A percentile compares a stretch with the other conserved stretches of the same genome.
Evolutionary conservation across 192 early-diverging fungal genomes (phyloP).

Genomic region (Backusella circina): DNA sequence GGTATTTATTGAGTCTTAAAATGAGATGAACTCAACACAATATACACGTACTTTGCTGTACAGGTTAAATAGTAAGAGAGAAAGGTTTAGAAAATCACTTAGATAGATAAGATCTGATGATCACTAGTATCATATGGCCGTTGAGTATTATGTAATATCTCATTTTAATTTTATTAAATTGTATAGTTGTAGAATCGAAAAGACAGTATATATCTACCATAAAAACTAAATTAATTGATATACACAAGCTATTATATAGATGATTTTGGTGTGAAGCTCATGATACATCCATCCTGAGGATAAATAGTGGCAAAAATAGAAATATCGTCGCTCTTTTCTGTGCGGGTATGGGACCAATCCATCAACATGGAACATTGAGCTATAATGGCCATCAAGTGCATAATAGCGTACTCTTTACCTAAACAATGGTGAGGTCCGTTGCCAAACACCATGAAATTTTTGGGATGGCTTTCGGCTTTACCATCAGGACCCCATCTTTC

Average conservation of each 20-base stretch:
- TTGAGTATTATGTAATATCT: too few species aligned
- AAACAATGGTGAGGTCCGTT: conserved; percentile 38
- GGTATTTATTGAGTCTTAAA: too few species aligned
- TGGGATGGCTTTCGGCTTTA: conserved; percentile 28
- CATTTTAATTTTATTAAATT: not conserved
- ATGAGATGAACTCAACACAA: too few species aligned
- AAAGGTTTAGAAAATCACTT: too few species aligned
- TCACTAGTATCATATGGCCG: too few species aligned
- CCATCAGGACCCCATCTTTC: conserved; percentile 36
- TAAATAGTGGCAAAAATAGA: conserved; percentile 43
- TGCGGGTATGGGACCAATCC: conserved; percentile 31
- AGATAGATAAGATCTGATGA: too few species aligned
- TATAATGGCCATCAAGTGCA: conserved; percentile 32
- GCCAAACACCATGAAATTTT: conserved; percentile 43
- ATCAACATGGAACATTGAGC: conserved; percentile 11
- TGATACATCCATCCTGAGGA: conserved; percentile 35
- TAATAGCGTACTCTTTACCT: conserved; percentile 37
- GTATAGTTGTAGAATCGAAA: not conserved
- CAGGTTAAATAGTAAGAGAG: too few species aligned
- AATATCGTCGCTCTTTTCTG: conserved; percentile 37
- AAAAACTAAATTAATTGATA: not conserved
- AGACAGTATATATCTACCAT: not conserved
- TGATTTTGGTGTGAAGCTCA: conserved; percentile 30
- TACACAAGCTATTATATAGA: not conserved
- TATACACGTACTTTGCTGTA: too few species aligned